Evolutionary conservation across 352 stramenopile species (phyloP), one percentile per base, ranked within the genome.

Genomic region (Phytophthora lateralis): DNA sequence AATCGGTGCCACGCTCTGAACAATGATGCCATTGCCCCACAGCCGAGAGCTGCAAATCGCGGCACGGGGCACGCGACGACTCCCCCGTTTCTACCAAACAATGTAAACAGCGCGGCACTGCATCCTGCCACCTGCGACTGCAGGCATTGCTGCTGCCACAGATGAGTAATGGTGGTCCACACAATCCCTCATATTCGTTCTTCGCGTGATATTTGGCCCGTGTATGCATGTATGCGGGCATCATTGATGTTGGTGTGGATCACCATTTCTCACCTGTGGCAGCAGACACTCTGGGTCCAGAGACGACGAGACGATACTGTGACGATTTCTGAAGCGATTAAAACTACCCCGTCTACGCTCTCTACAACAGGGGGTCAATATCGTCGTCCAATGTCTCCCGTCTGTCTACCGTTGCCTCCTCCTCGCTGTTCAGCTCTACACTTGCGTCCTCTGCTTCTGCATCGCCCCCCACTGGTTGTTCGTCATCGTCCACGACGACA

Each of bases 251-350:
- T n/a, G n/a, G n/a, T n/a, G n/a, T n/a, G n/a, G n/a, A n/a, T n/a
- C n/a, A n/a, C n/a, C n/a, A n/a, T n/a, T n/a, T n/a, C n/a, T n/a
- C n/a, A n/a, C n/a, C n/a, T n/a, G n/a, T n/a, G n/a, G n/a, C n/a
- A n/a, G n/a, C n/a, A n/a, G n/a, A n/a, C n/a, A n/a, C n/a, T n/a
- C n/a, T n/a, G n/a, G 11, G 10, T 9, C 17, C 45, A 46, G 21
- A 14, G 26, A 66, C 59, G 20, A 66, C 34, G 50, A 37, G 27
- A 29, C 44, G 54, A 55, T 29, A 53, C 32, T 52, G 20, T 53
- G 56, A n/a, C 18, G 60, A 62, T 67, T 67, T 54, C 34, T 52
- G 46, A 64, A 64, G 17, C 32, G 60, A 67, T 62, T 67, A 63
- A 67, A 61, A 14, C 1, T n/a, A 35, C 27, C 51, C 52, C 51